Percentiles rank a stretch among this genome's conserved stretches.
Conservation (phyloP, 441 rosid genomes). For the Capsella rubella region DNA sequence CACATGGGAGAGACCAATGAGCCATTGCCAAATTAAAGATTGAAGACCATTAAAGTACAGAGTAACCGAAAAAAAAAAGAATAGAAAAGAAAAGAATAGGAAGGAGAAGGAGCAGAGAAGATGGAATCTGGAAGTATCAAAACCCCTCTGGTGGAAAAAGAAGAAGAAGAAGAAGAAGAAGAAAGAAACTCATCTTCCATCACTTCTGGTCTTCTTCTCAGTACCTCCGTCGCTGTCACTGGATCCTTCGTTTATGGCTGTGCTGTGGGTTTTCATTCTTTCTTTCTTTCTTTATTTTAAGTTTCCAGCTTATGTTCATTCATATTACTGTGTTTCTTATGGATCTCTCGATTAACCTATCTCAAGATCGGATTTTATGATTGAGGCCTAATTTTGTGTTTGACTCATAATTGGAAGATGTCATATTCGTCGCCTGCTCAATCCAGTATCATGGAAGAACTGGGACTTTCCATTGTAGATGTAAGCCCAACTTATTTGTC, state of each 20-base stretch:
- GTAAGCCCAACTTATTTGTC: slow-evolving; percentile 44
- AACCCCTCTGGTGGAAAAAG: slow-evolving; percentile 13
- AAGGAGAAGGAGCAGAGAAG: background rate
- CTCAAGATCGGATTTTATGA: background rate
- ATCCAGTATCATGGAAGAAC: slow-evolving; percentile 62
- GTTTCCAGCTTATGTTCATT: background rate
- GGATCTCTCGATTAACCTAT: background rate
- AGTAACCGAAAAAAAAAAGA: background rate
- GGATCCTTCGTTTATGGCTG: slow-evolving; percentile 59
- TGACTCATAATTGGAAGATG: slow-evolving; percentile 43
- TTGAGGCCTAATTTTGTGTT: slow-evolving; percentile 1
- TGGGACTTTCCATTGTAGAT: slow-evolving; percentile 55
- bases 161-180: slow-evolving; percentile 21
- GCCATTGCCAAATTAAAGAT: background rate
- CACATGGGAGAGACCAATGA: slow-evolving; percentile 16
- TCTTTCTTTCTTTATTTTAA: background rate
- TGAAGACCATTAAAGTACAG: slow-evolving; percentile 6
- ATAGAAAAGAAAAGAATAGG: background rate
- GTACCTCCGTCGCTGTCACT: slow-evolving; percentile 58
- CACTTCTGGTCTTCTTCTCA: slow-evolving; percentile 48
- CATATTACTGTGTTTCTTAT: no score
- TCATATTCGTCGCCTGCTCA: slow-evolving; percentile 70
- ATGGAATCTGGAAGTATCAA: slow-evolving; percentile 34
- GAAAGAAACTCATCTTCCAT: slow-evolving; percentile 34
- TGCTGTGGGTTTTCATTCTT: slow-evolving; percentile 52